A percentile compares a stretch with the other conserved stretches of the same genome.
These are phyloP conservation scores for Cytauxzoon felis DNA, from an alignment of 169 alveolate species.

Conservation along the genomic window DNA sequence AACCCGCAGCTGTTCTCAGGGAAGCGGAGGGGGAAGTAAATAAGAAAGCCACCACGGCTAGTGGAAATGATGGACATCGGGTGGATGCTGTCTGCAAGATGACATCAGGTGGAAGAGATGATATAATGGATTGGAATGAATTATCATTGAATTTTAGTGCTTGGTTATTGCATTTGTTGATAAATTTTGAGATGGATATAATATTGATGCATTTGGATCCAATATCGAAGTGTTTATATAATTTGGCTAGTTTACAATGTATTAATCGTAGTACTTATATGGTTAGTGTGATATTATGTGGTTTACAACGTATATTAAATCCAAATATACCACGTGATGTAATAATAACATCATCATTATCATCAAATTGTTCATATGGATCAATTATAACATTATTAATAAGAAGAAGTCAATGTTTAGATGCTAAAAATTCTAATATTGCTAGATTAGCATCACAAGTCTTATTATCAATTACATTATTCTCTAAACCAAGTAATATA, in stretches of 20 bases:
- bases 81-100: too few species aligned
- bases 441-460: conserved; percentile 24
- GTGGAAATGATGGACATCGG: too few species aligned
- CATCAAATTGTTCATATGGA: conserved; percentile 2
- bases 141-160: conserved; percentile 19
- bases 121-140: conserved; percentile 5
- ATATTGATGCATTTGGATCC: conserved; percentile 44
- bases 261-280: conserved; percentile 20
- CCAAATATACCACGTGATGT: conserved; percentile 19
- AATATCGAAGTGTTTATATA: conserved; percentile 26
- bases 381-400: conserved; percentile 16
- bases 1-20: too few species aligned
- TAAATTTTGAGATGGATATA: conserved; percentile 35
- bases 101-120: background rate
- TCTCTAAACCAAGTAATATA: background rate
- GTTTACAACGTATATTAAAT: conserved; percentile 35
- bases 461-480: conserved; percentile 29
- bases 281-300: conserved; percentile 33
- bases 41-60: too few species aligned
- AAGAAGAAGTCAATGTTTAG: conserved; percentile 5
- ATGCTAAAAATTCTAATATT: background rate
- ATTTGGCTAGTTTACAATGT: conserved; percentile 15
- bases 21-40: too few species aligned
- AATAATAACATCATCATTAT: background rate
- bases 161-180: conserved; percentile 55